A percentile compares a stretch with the other conserved stretches of the same genome.
phyloP scores from a whole-genome alignment of 139 green algal species.

The Chlorella vulgaris region DNA sequence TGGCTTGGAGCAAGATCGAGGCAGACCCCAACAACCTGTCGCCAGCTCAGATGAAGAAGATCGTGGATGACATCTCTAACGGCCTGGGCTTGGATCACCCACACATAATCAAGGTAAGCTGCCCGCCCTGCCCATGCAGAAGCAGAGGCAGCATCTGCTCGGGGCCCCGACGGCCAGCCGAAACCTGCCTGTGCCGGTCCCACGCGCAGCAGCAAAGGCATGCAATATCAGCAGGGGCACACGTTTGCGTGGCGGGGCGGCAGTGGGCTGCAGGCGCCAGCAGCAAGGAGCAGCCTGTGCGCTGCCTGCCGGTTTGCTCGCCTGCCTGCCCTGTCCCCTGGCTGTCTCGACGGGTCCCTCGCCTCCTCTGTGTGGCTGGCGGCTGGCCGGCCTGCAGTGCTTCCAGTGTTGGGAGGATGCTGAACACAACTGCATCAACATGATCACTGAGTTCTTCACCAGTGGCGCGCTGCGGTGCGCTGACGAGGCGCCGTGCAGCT shows the following conservation, averaged over 20 bases:
- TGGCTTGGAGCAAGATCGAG: slow-evolving; percentile 91
- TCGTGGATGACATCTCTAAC: slow-evolving; percentile 80
- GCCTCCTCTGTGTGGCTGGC: background rate
- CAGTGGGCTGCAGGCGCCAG: background rate
- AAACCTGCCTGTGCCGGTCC: too few relatives aligned
- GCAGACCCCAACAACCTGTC: slow-evolving; percentile 56
- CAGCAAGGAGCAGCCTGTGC: background rate
- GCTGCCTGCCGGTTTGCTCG: background rate
- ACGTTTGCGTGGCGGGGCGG: background rate
- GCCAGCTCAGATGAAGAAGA: slow-evolving; percentile 69
- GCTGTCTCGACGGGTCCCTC: background rate
- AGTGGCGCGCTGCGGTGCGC: slow-evolving; percentile 79
- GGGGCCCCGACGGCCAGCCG: too few relatives aligned
- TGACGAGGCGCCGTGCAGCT: too few relatives aligned
- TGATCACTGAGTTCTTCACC: slow-evolving; percentile 96
- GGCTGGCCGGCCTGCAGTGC: slow-evolving; percentile 76
- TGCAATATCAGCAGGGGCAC: too few relatives aligned
- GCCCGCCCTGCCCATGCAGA: background rate
- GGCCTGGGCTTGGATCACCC: slow-evolving; percentile 85
- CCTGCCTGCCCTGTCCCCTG: background rate
- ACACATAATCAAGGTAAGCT: slow-evolving; percentile 81
- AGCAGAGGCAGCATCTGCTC: too few relatives aligned
- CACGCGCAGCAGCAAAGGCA: too few relatives aligned
- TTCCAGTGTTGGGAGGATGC: slow-evolving; percentile 83
- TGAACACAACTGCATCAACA: slow-evolving; percentile 80